These are phyloP conservation scores for Polyporus arcularius DNA, from an alignment of 768 basidiomycete species.

Conservation along the genomic window DNA sequence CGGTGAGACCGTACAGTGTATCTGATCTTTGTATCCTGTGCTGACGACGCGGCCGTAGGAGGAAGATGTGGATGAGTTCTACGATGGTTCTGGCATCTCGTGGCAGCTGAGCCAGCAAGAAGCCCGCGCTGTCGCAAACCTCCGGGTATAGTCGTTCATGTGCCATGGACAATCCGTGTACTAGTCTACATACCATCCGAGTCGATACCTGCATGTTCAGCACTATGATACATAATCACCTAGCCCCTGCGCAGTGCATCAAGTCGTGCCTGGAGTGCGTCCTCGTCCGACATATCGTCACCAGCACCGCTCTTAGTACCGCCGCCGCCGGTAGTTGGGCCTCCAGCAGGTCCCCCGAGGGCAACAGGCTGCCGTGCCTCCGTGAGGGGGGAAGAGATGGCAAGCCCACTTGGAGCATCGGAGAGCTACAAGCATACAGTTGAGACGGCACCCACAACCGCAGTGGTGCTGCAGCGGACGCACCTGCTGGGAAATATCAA, in stretches of 20 bases:
- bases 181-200: slow-evolving; percentile 5
- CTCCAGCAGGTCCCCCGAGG: slow-evolving; percentile 65
- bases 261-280: slow-evolving; percentile 89
- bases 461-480: slow-evolving; percentile 21
- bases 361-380: slow-evolving; percentile 80
- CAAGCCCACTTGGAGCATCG: slow-evolving; percentile 79
- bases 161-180: slow-evolving; percentile 1
- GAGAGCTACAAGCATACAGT: slow-evolving; percentile 55
- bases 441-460: background rate
- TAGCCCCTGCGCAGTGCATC: slow-evolving; percentile 83
- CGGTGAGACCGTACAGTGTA: slow-evolving; percentile 43
- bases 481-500: slow-evolving; percentile 85
- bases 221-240: background rate
- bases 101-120: slow-evolving; percentile 84
- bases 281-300: slow-evolving; percentile 70
- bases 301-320: slow-evolving; percentile 41
- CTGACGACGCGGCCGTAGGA: slow-evolving; percentile 51
- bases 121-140: slow-evolving; percentile 64
- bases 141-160: slow-evolving; percentile 41
- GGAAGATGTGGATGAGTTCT: slow-evolving; percentile 94
- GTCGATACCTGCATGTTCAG: background rate
- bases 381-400: slow-evolving; percentile 57
- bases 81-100: slow-evolving; percentile 87
- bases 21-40: slow-evolving; percentile 7
- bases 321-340: slow-evolving; percentile 37